Conservation (phyloP, 306 rosid genomes). For the Albizia julibrissin region DNA sequence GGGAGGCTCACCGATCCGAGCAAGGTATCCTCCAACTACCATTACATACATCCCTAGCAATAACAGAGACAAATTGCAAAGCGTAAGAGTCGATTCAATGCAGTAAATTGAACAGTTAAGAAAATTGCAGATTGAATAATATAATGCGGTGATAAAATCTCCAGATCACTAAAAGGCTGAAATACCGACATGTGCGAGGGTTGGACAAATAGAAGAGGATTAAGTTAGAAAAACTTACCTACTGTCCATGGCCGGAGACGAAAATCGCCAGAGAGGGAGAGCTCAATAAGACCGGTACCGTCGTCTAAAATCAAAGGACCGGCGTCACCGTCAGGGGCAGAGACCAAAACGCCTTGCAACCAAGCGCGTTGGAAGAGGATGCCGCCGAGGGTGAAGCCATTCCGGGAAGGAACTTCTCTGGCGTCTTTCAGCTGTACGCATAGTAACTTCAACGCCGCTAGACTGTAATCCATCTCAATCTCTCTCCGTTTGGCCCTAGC, state of each 20-base stretch:
- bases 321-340: slow-evolving; percentile 31
- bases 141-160: background rate
- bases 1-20: slow-evolving; percentile 48
- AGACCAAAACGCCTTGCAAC: slow-evolving; percentile 79
- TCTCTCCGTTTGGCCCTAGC: background rate
- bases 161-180: background rate
- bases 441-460: slow-evolving; percentile 72
- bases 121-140: background rate
- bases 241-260: slow-evolving; percentile 55
- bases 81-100: background rate
- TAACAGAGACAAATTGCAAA: background rate
- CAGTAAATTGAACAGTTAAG: background rate
- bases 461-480: slow-evolving; percentile 62
- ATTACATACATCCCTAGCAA: slow-evolving; percentile 82
- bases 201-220: background rate
- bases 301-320: slow-evolving; percentile 65
- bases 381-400: slow-evolving; percentile 54
- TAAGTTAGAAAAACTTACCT: slow-evolving; percentile 39
- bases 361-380: slow-evolving; percentile 87
- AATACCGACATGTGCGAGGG: background rate
- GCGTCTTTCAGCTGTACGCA: slow-evolving; percentile 65
- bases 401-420: slow-evolving; percentile 40
- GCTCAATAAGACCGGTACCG: slow-evolving; percentile 66
- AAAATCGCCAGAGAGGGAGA: slow-evolving; percentile 57
- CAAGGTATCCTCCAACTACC: slow-evolving; percentile 71